Conservation (phyloP, 1,284 basidiomycete species). For the Laetiporus sulphureus region DNA sequence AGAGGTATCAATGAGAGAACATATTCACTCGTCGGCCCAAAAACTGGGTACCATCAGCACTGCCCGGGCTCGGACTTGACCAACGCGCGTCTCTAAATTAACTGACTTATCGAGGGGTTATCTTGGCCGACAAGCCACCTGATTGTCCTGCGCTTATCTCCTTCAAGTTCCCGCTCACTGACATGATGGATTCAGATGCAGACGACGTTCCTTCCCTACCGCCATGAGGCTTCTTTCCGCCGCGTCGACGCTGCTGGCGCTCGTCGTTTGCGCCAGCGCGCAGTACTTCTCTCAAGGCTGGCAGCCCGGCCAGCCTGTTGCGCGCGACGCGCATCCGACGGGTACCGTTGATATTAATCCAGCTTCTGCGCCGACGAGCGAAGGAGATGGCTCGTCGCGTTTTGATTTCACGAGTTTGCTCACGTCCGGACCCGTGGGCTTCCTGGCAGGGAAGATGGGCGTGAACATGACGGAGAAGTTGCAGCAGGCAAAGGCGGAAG, state of each 20-base stretch:
- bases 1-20: too few relatives aligned
- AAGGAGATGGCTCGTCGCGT: conserved; percentile 11
- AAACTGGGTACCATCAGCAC: too few relatives aligned
- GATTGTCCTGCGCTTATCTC: too few relatives aligned
- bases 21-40: too few relatives aligned
- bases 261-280: conserved; percentile 36
- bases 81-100: too few relatives aligned
- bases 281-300: conserved; percentile 77
- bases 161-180: too few relatives aligned
- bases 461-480: conserved; percentile 62
- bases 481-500: conserved; percentile 30
- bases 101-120: too few relatives aligned
- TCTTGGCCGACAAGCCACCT: too few relatives aligned
- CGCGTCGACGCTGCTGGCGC: conserved; percentile 29
- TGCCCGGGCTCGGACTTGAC: too few relatives aligned
- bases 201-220: conserved; percentile 14
- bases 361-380: conserved; percentile 11
- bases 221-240: conserved; percentile 45
- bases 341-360: conserved; percentile 6
- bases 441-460: conserved; percentile 48
- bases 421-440: conserved; percentile 42
- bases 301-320: conserved; percentile 58
- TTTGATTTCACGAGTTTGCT: conserved; percentile 45
- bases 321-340: conserved; percentile 20
- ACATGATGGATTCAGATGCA: conserved; percentile 4